phyloP scores from a whole-genome alignment of 1,139 yeast species.

The Geotrichum restrictum region DNA sequence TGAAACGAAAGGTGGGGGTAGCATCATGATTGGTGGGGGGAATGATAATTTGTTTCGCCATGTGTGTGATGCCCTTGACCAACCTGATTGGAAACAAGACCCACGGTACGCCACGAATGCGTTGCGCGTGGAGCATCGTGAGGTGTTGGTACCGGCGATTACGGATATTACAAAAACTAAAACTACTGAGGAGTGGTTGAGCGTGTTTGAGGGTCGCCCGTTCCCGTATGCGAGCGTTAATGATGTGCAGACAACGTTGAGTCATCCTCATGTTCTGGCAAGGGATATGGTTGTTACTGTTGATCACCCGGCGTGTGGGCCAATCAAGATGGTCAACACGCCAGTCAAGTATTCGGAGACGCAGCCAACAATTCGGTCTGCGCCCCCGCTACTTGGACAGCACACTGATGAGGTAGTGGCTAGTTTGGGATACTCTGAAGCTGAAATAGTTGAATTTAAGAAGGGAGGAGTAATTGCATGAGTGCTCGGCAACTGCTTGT shows the following conservation, averaged over 20 bases:
- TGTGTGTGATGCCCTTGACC: slow-evolving; percentile 38
- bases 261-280: slow-evolving; percentile 40
- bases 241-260: slow-evolving; percentile 39
- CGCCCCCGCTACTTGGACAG: slow-evolving; percentile 42
- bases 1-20: slow-evolving; percentile 39
- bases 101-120: slow-evolving; percentile 39
- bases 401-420: slow-evolving; percentile 35
- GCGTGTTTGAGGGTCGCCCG: slow-evolving; percentile 35
- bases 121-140: slow-evolving; percentile 39
- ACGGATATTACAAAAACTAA: slow-evolving; percentile 32
- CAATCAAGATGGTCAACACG: slow-evolving; percentile 39
- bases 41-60: slow-evolving; percentile 40
- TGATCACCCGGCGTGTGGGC: slow-evolving; percentile 39
- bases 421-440: slow-evolving; percentile 28
- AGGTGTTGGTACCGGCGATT: slow-evolving; percentile 38
- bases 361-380: slow-evolving; percentile 37
- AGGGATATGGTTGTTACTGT: slow-evolving; percentile 41
- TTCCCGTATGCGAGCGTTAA: slow-evolving; percentile 45
- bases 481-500: too few relatives aligned
- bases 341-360: slow-evolving; percentile 43
- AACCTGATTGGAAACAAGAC: slow-evolving; percentile 41
- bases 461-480: slow-evolving; percentile 32
- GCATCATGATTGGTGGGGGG: slow-evolving; percentile 45
- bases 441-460: slow-evolving; percentile 26
- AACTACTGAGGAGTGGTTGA: slow-evolving; percentile 41